These are phyloP conservation scores for Elasticomyces elasticus DNA, from an alignment of 495 filamentous ascomycete genomes.

Conservation along the genomic window DNA sequence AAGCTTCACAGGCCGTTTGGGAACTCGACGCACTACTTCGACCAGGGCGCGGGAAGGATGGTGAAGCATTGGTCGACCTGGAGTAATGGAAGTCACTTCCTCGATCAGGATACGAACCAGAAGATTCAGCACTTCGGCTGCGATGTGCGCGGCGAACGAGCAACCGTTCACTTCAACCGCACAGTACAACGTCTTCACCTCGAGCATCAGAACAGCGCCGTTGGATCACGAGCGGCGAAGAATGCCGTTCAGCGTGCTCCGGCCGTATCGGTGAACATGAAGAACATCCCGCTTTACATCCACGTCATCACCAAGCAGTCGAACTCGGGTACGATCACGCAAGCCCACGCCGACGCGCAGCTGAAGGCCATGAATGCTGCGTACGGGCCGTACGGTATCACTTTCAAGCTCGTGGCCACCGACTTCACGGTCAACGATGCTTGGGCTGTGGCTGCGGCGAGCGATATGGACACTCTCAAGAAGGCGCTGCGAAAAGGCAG, in stretches of 20 bases:
- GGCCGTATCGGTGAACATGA: not conserved
- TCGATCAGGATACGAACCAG: constrained; percentile 5
- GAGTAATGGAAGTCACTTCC: constrained; percentile 17
- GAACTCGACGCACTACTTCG: constrained; percentile 1
- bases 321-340: constrained; percentile 43
- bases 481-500: constrained; percentile 46
- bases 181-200: constrained; percentile 24
- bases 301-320: constrained; percentile 47
- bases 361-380: constrained; percentile 40
- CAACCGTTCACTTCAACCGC: constrained; percentile 23
- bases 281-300: constrained; percentile 48
- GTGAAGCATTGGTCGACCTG: not conserved
- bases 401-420: constrained; percentile 43
- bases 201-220: constrained; percentile 15
- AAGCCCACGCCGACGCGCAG: constrained; percentile 35
- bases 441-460: constrained; percentile 42
- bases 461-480: constrained; percentile 47
- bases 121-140: constrained; percentile 31
- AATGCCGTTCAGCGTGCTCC: not conserved
- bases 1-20: not conserved
- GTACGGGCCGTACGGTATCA: constrained; percentile 43
- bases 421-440: constrained; percentile 47
- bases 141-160: constrained; percentile 25
- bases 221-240: constrained; percentile 13
- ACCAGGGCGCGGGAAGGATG: not conserved